Base-by-base conservation (phyloP, 163 green algal species). In the Trebouxia gelatinosa region DNA sequence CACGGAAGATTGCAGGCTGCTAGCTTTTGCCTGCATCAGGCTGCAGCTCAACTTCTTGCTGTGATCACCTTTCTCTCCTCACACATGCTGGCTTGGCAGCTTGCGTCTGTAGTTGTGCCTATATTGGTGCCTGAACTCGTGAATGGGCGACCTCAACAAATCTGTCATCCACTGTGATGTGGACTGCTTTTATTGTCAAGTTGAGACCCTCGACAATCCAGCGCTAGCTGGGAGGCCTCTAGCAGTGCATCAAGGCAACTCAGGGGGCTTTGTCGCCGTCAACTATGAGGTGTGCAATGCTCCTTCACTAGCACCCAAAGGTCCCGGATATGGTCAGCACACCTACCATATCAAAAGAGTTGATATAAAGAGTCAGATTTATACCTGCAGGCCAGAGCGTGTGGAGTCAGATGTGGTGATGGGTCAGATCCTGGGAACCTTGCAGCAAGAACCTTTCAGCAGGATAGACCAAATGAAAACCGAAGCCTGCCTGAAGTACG, bases 211-310 rank as follows among this genome's bases (percentile, higher is more conserved):
- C 39, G 88, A 91, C 74, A 78, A 90, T 39, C 86, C 89, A 13
- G 78, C 67, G 3, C 71, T 93, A 48, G 2, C 39, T 9, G 85
- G 82, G 0, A 28, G 66, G 75, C 88, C 88, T 3, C 74, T 93
- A 19, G 89, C 82, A 26, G 89, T 93, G 61, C 83, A 84, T n/a
- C 88, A 93, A 70, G 92, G 89, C 78, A 92, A 92, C 79, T 51
- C 61, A 7, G 88, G 88, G 40, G 88, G 88, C 13, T 93, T 93
- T 81, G 88, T 93, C 64, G 82, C 88, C 6, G 85, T 89, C 9
- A 79, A 64, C 6, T 87, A 86, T 37, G 62, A 87, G 78, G 75
- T 81, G 26, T 81, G 40, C 11, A 1, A 11, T 4, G 1, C 43
- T 29, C 51, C 31, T 62, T 1, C 5, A 34, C 51, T 62, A 6